phyloP scores from a whole-genome alignment of 805 yeast genomes.

The Danielia reshetovae region DNA sequence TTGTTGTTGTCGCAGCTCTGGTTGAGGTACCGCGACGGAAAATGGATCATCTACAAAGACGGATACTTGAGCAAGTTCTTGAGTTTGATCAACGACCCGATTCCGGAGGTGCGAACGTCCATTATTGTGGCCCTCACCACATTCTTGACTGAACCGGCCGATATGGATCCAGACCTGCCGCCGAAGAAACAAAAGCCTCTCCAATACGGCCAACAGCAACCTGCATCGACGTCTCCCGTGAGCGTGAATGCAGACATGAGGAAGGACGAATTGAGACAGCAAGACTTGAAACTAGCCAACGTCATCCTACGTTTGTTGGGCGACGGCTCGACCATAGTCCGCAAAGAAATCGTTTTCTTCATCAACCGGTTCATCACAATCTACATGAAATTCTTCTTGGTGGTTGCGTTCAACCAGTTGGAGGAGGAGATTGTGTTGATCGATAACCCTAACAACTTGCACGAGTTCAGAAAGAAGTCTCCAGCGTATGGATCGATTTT shows the following conservation, averaged over 20 bases:
- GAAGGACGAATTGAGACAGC: conserved; percentile 52
- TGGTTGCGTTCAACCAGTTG: conserved; percentile 80
- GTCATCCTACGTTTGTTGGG: conserved; percentile 64
- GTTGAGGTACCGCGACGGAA: conserved; percentile 68
- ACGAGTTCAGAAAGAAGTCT: conserved; percentile 59
- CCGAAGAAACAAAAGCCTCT: conserved; percentile 9
- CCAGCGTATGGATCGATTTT: conserved; percentile 87
- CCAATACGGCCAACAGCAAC: conserved; percentile 13
- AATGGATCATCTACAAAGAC: conserved; percentile 63
- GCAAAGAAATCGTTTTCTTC: conserved; percentile 79
- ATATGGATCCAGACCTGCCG: conserved; percentile 13
- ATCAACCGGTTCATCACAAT: conserved; percentile 69
- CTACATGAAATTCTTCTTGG: conserved; percentile 70
- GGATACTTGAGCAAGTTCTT: conserved; percentile 56
- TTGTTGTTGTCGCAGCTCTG: conserved; percentile 74
- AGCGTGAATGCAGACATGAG: conserved; percentile 28
- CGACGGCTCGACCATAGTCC: conserved; percentile 86
- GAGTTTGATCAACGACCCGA: conserved; percentile 72
- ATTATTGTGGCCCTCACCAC: conserved; percentile 69
- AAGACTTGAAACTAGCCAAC: conserved; percentile 67
- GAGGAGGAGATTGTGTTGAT: conserved; percentile 72
- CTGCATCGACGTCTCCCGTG: conserved; percentile 9
- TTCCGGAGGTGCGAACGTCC: conserved; percentile 92
- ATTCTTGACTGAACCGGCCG: conserved; percentile 51
- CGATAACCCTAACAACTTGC: conserved; percentile 58